Percentiles rank a stretch among this genome's conserved stretches.
These are phyloP conservation scores for Naganishia liquefaciens DNA, from an alignment of 1,284 basidiomycete species.

Conservation along the genomic window DNA sequence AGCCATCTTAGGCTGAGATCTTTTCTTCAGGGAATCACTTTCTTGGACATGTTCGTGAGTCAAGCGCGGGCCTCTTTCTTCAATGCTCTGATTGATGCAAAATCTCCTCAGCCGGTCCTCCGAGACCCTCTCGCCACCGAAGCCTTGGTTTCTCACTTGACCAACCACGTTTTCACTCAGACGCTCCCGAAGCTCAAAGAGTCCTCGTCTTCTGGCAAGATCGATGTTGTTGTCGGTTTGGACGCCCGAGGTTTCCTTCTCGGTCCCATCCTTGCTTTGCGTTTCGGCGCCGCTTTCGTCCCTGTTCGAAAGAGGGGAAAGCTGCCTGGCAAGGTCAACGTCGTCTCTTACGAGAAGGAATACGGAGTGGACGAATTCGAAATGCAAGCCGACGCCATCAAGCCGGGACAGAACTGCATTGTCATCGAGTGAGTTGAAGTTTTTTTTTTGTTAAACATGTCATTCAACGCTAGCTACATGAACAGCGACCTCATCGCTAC, in stretches of 20 bases:
- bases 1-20: conserved; percentile 2
- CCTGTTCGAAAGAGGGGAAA: conserved; percentile 95
- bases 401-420: conserved; percentile 78
- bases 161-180: conserved; percentile 77
- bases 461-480: conserved; percentile 8
- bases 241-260: conserved; percentile 96
- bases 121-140: conserved; percentile 81
- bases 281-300: conserved; percentile 92
- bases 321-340: conserved; percentile 80
- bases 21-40: conserved; percentile 48
- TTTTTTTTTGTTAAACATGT: neutral
- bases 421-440: conserved; percentile 67
- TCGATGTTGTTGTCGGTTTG: conserved; percentile 92
- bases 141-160: conserved; percentile 84
- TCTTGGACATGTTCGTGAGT: conserved; percentile 72
- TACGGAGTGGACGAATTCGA: conserved; percentile 90
- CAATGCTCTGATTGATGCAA: conserved; percentile 7
- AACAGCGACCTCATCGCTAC: conserved; percentile 86
- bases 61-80: neutral
- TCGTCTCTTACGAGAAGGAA: conserved; percentile 85
- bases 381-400: conserved; percentile 86
- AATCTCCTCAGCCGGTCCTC: conserved; percentile 64
- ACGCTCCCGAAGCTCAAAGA: conserved; percentile 61
- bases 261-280: conserved; percentile 86
- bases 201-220: conserved; percentile 63